Base-by-base conservation (phyloP, 192 early-diverging fungal species). In the Gigaspora rosea region DNA sequence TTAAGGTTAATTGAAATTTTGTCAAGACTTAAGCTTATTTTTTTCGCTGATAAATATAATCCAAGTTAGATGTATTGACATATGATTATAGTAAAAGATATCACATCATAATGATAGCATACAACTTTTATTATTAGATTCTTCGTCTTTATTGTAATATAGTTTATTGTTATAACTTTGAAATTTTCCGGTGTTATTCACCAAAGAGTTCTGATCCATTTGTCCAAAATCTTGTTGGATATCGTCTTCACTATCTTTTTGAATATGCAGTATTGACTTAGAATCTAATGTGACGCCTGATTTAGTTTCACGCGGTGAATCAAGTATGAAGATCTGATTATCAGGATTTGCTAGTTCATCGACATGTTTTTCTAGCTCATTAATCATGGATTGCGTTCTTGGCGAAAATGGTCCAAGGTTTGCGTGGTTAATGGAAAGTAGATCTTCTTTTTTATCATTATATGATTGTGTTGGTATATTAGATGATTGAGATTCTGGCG, bases 301-400 rank as follows among this genome's bases (percentile, higher is more conserved):
- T 8, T 36, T 66, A 66, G 35, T 47, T 22, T 66, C 35, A 9
- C 36, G 33, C 41, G 64, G 64, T 47, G 46, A 22, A 66, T 64
- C 2, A 12, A 66, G 7, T 10, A 33, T 20, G 16, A 6, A n/a
- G 16, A 41, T 47, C 18, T 66, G 33, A 66, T 66, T n/a, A n/a
- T 66, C 6, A 46, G 61, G 11, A 4, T 15, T 63, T 32, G 64
- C 13, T 8, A 66, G n/a, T 46, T 66, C 64, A n/a, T 66, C 64
- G 2, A 10, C 64, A n/a, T 66, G 64, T 47, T 66, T 66, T 66
- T 66, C 64, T 46, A 66, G 32, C 11, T 66, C 64, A 66, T 66
- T 20, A 10, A 66, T 66, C 64, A 66, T 66, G 15, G n/a, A 46
- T 47, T 46, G 36, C 18, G 64, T 66, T 66, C 46, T 35, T 11